A percentile compares a stretch with the other conserved stretches of the same genome.
Evolutionary conservation across 1,284 basidiomycete species (phyloP).

Genomic region (Ceratobasidium theobromae): DNA sequence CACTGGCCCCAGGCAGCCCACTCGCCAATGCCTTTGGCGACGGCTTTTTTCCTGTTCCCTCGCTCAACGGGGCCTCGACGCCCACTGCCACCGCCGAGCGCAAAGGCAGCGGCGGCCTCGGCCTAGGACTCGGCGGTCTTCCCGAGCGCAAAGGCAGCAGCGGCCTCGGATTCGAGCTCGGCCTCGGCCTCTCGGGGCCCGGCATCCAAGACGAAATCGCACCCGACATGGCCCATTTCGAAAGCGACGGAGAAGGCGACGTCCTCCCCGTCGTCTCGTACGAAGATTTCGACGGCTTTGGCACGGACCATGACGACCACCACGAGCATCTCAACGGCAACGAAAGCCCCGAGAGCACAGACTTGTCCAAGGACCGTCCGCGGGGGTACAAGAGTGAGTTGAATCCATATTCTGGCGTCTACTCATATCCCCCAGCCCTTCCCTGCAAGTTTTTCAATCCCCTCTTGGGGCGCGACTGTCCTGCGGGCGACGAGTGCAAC

Average conservation of each 20-base stretch:
- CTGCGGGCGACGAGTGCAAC: conserved; percentile 17
- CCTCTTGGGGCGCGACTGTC: conserved; percentile 18
- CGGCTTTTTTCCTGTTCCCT: conserved; percentile 12
- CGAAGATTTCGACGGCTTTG: conserved; percentile 28
- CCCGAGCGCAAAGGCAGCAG: not conserved
- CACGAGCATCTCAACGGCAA: not conserved
- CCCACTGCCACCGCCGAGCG: too few species aligned
- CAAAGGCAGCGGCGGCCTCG: not conserved
- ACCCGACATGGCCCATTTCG: too few species aligned
- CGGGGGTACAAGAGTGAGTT: conserved; percentile 27
- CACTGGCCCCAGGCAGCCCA: conserved; percentile 21
- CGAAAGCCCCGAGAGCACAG: conserved; percentile 4
- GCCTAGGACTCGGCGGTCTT: not conserved
- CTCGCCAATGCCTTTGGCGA: conserved; percentile 25
- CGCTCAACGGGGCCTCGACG: too few species aligned
- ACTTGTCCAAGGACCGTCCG: conserved; percentile 1
- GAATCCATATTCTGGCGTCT: not conserved
- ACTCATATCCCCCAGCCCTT: not conserved
- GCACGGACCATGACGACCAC: conserved; percentile 1
- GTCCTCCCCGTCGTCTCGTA: conserved; percentile 6
- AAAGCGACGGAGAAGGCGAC: conserved; percentile 13
- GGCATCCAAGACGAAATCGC: too few species aligned
- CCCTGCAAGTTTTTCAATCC: conserved; percentile 30
- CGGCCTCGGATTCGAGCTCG: conserved; percentile 12
- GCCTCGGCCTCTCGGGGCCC: conserved; percentile 4